Base-by-base conservation (phyloP, 2,329 filamentous ascomycete genomes). In the Trichoderma citrinoviride region DNA sequence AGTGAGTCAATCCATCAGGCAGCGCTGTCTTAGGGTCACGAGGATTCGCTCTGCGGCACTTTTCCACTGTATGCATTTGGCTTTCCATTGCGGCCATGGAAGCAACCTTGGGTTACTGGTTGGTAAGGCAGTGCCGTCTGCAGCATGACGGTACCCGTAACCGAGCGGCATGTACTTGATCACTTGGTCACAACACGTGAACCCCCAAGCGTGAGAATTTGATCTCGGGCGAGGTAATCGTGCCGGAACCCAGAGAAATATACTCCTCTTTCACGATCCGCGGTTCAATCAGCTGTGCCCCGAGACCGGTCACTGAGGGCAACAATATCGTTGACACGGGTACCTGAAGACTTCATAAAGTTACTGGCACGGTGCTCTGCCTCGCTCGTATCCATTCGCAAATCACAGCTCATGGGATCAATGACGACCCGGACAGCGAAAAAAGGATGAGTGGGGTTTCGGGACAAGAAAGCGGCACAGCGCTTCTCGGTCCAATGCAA, bases 401-500 rank as follows among this genome's bases (percentile, higher is more conserved):
- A 21, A 29, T 60, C 29, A 50, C 49, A 33, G 29, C 44, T 60
- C 29, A 50, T 60, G 44, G 56, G 44, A 49, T 60, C 44, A 41
- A 60, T 50, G 56, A 40, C 43, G 19, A 25, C 12, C 23, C 5
- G 37, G n/a, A 55, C 6, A 7, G 40, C 53, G 53, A 33, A 21
- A n/a, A n/a, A 29, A 15, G 56, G 49, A 23, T 46, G 44, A 50
- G 44, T 47, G 29, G 19, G 29, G 55, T 41, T 21, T 10, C 27
- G 43, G 27, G 19, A 19, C 33, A 37, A 37, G 33, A 37, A 37
- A 29, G 33, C 33, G 23, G 37, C 33, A 56, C 23, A 27, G 54
- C 54, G 25, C 54, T 33, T 46, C 10, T 37, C n/a, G 41, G 50
- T 54, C 12, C 7, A 57, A 29, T 46, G 54, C 40, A 56, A 56